Evolutionary conservation across 495 filamentous ascomycete species (phyloP), one percentile per base, ranked within the genome.

Genomic region (Barbatosphaeria neglecta): DNA sequence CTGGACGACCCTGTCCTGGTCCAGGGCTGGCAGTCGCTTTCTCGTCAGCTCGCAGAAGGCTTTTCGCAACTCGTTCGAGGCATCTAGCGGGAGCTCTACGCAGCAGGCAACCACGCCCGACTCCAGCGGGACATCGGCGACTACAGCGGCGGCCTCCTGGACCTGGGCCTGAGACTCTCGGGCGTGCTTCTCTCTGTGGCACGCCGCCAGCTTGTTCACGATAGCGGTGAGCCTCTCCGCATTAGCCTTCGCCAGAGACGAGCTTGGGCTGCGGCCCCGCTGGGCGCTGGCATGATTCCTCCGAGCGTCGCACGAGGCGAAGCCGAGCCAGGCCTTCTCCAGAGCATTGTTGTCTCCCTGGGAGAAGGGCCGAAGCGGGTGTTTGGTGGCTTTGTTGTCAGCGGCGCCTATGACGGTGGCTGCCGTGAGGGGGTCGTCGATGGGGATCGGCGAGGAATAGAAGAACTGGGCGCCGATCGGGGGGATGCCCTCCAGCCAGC

Each of bases 371-470:
- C 81, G 76, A 1, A 85, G 77, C 22, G 80, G 75, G 22, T 72
- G 66, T 46, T 75, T 78, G 17, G 58, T 55, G 13, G 71, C 59
- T 38, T 69, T 69, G 31, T 76, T 61, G 46, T 76, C 73, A 43
- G 70, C 69, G 17, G 73, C 60, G 17, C 53, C 64, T 17, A 75
- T 63, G 24, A 77, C 68, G 16, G 84, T 80, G 17, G 83, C 60
- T 1, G 82, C 73, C 5, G 83, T 81, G 37, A 90, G 73, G 11
- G 87, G 86, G 60, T 93, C 87, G 59, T 93, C 87, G 56, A 93
- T 83, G 33, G 86, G 79, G 24, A 86, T 68, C 17, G 75, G 69
- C 13, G 86, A 89, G 23, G 77, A 70, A 63, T 90, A 92, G 59
- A 90, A 93, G 67, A 84, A 93, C 38, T 88, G 87, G 38, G 83